Base-by-base conservation (phyloP, 106 monocot species). In the Gastrodia elata region DNA sequence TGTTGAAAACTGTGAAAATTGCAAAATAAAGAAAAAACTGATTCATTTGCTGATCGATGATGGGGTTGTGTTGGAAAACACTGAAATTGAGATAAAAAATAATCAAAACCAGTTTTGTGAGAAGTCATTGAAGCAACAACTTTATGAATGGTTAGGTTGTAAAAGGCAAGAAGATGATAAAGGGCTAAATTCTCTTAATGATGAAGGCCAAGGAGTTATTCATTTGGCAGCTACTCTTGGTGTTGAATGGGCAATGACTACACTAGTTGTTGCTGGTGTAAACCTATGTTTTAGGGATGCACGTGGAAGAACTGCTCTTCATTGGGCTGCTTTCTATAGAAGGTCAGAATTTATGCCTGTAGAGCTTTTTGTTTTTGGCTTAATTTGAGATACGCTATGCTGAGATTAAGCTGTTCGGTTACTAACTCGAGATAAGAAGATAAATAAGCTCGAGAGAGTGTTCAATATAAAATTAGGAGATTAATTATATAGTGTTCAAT, bases 211-310 rank as follows among this genome's bases (percentile, higher is more conserved):
- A 65, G 87, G 87, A 28, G 77, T 74, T 37, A 82, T 88, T 67
- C 88, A 88, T 68, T 71, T 83, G 68, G 82, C 88, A 64, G 88
- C 88, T 74, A 82, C 84, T 73, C 88, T 88, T 65, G 88, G 88
- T 74, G 84, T 82, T 77, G 77, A 84, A 59, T 84, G 88, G 88
- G 88, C 84, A 41, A 80, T 88, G 64, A 64, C 22, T 28, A 59
- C 84, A n/a, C 74, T 88, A 67, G 46, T 84, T 67, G 38, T 72
- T 75, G 74, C 80, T 81, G 84, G 88, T 73, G 82, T 82, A 38
- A 82, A n/a, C 73, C 84, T 80, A 24, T 80, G 39, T 72, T 84
- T 84, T 61, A 82, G 88, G 75, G 88, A 88, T 82, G 74, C 59
- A 24, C 74, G 11, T 71, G 88, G 88, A 24, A 74, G 82, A 52